Evolutionary conservation across 192 early-diverging fungal species (phyloP).

Genomic region (Dimargaris cristalligena): DNA sequence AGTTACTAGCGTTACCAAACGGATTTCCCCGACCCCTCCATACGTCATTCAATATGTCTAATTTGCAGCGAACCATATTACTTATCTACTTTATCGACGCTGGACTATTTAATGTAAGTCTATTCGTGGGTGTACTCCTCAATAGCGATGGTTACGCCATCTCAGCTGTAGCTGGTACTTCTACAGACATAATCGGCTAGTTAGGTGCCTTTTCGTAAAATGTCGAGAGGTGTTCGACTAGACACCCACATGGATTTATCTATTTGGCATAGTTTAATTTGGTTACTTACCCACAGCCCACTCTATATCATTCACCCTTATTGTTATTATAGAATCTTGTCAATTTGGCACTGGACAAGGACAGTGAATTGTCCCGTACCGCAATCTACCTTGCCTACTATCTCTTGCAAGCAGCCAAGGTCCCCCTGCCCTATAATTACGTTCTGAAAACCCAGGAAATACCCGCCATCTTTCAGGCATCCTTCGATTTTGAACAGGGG

Average conservation of each 20-base stretch:
- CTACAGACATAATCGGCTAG: too few species aligned
- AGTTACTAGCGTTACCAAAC: too few species aligned
- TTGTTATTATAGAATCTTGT: not conserved
- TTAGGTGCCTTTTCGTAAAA: too few species aligned
- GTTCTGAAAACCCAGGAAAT: not conserved
- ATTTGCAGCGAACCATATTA: slow-evolving; percentile 27
- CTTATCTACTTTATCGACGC: slow-evolving; percentile 30
- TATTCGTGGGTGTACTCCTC: too few species aligned
- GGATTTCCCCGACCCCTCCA: too few species aligned
- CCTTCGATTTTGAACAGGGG: slow-evolving; percentile 2
- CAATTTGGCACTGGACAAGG: not conserved
- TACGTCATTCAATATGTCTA: slow-evolving; percentile 24
- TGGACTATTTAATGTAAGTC: slow-evolving; percentile 23
- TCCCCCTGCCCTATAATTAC: not conserved
- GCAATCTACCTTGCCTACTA: not conserved
- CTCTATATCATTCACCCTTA: too few species aligned
- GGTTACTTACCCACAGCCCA: too few species aligned
- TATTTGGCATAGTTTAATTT: too few species aligned
- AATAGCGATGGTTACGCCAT: too few species aligned
- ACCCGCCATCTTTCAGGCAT: not conserved
- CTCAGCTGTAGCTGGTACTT: too few species aligned
- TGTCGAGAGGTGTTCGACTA: too few species aligned
- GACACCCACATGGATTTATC: too few species aligned
- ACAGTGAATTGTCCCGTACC: not conserved
- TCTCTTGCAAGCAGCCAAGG: not conserved